Evolutionary conservation across 2,329 filamentous ascomycete genomes (phyloP).

Genomic region (Cercospora sp.): DNA sequence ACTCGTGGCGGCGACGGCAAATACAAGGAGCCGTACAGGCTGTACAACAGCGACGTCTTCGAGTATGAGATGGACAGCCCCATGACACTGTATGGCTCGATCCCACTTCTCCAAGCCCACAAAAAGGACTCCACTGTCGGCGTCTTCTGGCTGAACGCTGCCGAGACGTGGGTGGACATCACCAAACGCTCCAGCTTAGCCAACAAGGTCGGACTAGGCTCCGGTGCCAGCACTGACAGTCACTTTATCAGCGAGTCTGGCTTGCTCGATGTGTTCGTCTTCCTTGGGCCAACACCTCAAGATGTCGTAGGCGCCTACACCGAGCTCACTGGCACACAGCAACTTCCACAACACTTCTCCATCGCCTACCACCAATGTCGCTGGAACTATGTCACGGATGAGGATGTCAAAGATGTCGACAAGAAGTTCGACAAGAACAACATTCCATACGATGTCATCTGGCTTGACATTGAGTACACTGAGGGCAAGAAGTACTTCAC

Average conservation of each 20-base stretch:
- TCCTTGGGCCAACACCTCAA: constrained; percentile 82
- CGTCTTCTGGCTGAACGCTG: constrained; percentile 95
- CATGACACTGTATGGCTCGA: constrained; percentile 97
- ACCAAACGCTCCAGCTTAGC: constrained; percentile 72
- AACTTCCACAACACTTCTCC: constrained; percentile 87
- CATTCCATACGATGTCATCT: constrained; percentile 98
- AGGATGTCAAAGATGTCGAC: constrained; percentile 95
- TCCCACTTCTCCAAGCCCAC: constrained; percentile 97
- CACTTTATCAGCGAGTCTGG: constrained; percentile 97
- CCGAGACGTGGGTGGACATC: constrained; percentile 97
- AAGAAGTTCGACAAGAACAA: constrained; percentile 92
- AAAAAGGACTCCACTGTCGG: constrained; percentile 90
- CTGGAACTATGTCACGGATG: constrained; percentile 98
- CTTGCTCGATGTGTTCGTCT: constrained; percentile 87
- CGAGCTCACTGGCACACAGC: constrained; percentile 87
- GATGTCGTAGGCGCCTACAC: constrained; percentile 81
- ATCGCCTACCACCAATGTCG: constrained; percentile 96
- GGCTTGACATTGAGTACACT: constrained; percentile 97
- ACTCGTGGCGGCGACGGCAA: constrained; percentile 86
- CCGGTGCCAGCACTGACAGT: constrained; percentile 74
- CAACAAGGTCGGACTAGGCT: constrained; percentile 76
- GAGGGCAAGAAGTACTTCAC: constrained; percentile 98
- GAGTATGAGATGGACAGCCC: constrained; percentile 96
- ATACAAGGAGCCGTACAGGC: constrained; percentile 83
- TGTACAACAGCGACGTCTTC: constrained; percentile 97